Evolutionary conservation across 140 eudicot genomes (phyloP), one percentile per base, ranked within the genome.

Genomic region (Erigeron philadelphicus): DNA sequence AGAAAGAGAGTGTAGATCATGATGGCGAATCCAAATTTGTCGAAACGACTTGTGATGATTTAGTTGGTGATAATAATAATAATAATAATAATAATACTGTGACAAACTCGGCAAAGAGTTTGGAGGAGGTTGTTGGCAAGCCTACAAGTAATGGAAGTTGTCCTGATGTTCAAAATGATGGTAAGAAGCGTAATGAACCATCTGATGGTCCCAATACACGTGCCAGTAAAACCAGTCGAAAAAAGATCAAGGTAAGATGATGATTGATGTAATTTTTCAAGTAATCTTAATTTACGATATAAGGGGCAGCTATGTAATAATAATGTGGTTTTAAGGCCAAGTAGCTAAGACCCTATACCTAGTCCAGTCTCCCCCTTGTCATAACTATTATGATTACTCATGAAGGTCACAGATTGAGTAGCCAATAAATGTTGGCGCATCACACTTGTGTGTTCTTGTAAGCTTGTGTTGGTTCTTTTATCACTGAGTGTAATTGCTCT

Each of bases 11-110:
- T 49, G 68, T 48, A 53, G 89, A 81, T 35, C 81, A 69, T 74
- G 89, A 85, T 48, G 84, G 81, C 76, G 86, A 86, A 60, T 77
- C 88, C 52, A 89, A 86, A 89, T 89, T 83, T 72, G 96, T 81
- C 94, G 95, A 89, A 67, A 84, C 66, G 31, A 88, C 85, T 71
- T 67, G 76, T 75, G 69, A 58, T 23, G 57, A 59, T 59, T 71
- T 83, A 67, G 75, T 72, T 72, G 76, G 78, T 67, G 75, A 81
- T 61, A 53, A 48, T 45, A 64, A 47, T 25, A 64, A 47, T 25
- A 18, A 47, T 49, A 38, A 41, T 35, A 38, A 2, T 62, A 47
- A 8, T 13, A 58, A 49, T 21, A 21, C 25, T 1, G 25, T 21
- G 63, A 70, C 53, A 9, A 66, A 70, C 70, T 69, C 78, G 1